A percentile compares a stretch with the other conserved stretches of the same genome.
phyloP scores from a whole-genome alignment of 2,329 filamentous ascomycete genomes.

The Blastomyces silverae region DNA sequence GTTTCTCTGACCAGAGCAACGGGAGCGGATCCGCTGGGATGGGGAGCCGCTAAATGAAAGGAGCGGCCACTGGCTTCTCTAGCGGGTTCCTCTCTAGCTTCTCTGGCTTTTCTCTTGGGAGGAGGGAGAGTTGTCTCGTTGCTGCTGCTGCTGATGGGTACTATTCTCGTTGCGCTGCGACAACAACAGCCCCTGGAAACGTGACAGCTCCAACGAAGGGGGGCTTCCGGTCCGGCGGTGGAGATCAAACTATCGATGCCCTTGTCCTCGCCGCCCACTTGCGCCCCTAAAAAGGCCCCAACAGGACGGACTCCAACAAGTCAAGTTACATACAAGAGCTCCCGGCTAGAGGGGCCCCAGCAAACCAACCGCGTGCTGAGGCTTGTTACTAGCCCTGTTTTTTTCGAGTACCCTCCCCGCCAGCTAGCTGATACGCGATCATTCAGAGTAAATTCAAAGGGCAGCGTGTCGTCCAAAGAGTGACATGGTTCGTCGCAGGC shows the following conservation, averaged over 20 bases:
- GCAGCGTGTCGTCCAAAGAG: not conserved
- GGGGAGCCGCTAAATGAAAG: conserved; percentile 23
- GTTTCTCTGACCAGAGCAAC: conserved; percentile 27
- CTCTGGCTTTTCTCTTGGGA: not conserved
- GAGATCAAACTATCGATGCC: conserved; percentile 3
- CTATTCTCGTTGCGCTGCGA: not conserved
- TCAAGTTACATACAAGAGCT: not conserved
- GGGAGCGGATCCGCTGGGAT: conserved; percentile 34
- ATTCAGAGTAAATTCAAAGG: not conserved
- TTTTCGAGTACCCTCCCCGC: not conserved
- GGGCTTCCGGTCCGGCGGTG: conserved; percentile 9
- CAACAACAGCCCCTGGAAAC: conserved; percentile 3
- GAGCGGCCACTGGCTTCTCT: not conserved
- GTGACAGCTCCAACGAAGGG: conserved; percentile 5
- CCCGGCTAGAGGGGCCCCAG: not conserved
- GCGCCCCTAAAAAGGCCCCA: not conserved
- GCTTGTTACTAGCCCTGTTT: not conserved
- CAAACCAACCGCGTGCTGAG: not conserved
- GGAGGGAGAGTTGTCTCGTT: not conserved
- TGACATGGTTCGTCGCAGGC: not conserved
- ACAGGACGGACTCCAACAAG: not conserved
- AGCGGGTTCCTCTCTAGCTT: not conserved
- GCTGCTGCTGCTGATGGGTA: not conserved
- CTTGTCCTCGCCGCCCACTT: not conserved
- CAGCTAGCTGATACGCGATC: not conserved